Base-by-base conservation (phyloP, 208 protist genomes). In the Angomonas deanei region DNA sequence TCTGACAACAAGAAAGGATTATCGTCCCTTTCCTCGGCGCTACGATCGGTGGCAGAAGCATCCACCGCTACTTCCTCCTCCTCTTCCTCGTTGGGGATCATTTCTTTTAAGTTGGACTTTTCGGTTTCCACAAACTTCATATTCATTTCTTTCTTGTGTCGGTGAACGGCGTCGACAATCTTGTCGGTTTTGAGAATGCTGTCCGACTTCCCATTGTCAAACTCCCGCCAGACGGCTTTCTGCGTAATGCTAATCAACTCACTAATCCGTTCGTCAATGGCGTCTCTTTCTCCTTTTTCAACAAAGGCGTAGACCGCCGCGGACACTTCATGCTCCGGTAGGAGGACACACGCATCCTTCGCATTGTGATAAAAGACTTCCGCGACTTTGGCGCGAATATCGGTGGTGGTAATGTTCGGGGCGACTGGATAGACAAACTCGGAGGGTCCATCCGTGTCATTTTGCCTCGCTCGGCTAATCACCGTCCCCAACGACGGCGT, bases 301-400 rank as follows among this genome's bases (percentile, higher is more conserved):
- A 78, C 86, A 66, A 93, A 96, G 6, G 85, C 83, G 74, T 92
- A 94, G 17, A 96, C 87, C n/a, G 91, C 86, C 1, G 91, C 78
- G 23, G 80, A 82, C 33, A 96, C 72, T 72, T 92, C 85, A 17
- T 78, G 65, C 74, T 96, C 86, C 0, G 80, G 89, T 0, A 96
- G 80, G 58, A 96, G 62, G 53, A 72, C 72, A 68, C 91, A 96
- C 38, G 88, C 77, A 24, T 72, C 55, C 33, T 68, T 74, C 2
- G 81, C 72, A 72, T 87, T 86, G 19, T 76, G 67, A 57, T 89
- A 90, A 66, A 96, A 93, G 19, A 94, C 83, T 59, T 92, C 81
- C 21, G 86, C 91, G 2, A 96, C 76, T 62, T 94, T 96, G 42
- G 74, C 77, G 34, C 85, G 79, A 30, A 96, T 94, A 57, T 96